A percentile compares a stretch with the other conserved stretches of the same genome.
Conservation (phyloP, 1,284 basidiomycete species). For the Cryptococcus sp. region DNA sequence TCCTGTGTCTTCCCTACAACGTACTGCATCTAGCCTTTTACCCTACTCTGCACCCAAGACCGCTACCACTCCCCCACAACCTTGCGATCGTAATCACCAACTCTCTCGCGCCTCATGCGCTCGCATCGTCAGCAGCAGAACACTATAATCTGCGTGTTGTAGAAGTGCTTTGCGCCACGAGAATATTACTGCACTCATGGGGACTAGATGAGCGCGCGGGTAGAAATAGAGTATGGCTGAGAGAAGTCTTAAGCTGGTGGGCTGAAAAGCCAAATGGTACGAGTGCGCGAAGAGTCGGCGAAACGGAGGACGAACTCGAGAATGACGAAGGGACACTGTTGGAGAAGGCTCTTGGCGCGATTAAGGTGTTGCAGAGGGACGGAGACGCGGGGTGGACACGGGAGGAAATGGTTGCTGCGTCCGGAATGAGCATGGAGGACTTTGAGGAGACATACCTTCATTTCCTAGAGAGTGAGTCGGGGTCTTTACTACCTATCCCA, state of each 20-base stretch:
- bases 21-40: slow-evolving; percentile 79
- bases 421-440: slow-evolving; percentile 60
- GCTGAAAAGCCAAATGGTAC: slow-evolving; percentile 24
- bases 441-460: slow-evolving; percentile 71
- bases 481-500: neutral
- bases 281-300: slow-evolving; percentile 32
- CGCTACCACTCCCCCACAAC: slow-evolving; percentile 47
- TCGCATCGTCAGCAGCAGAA: slow-evolving; percentile 70
- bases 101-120: slow-evolving; percentile 79
- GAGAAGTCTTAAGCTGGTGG: slow-evolving; percentile 59
- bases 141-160: slow-evolving; percentile 86
- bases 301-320: slow-evolving; percentile 24
- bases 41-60: slow-evolving; percentile 68
- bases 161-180: slow-evolving; percentile 75
- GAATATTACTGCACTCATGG: slow-evolving; percentile 65
- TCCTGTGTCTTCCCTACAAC: slow-evolving; percentile 67
- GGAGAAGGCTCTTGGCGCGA: slow-evolving; percentile 57
- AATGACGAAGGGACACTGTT: slow-evolving; percentile 43
- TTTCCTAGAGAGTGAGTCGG: slow-evolving; percentile 68
- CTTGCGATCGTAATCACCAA: slow-evolving; percentile 76
- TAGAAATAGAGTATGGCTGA: slow-evolving; percentile 30
- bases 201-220: slow-evolving; percentile 47
- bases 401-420: slow-evolving; percentile 69
- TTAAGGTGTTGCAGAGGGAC: slow-evolving; percentile 54
- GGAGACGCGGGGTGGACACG: slow-evolving; percentile 46